phyloP scores from a whole-genome alignment of 345 rosid genomes.

The Nasturtium officinale region DNA sequence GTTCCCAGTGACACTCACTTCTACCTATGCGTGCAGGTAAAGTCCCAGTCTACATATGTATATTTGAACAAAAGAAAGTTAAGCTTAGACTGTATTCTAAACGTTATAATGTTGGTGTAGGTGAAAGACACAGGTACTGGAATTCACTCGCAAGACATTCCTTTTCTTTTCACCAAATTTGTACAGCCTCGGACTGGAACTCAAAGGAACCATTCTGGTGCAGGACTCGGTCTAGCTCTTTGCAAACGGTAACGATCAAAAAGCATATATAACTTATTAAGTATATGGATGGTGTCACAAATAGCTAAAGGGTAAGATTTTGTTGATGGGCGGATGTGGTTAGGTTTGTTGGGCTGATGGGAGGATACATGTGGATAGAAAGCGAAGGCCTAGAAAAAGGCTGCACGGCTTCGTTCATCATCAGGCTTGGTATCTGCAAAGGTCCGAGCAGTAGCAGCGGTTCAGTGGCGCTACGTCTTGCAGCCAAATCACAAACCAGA shows the following conservation, averaged over 20 bases:
- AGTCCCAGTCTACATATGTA: slow-evolving; percentile 8
- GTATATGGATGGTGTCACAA: slow-evolving; percentile 14
- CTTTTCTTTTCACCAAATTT: slow-evolving; percentile 69
- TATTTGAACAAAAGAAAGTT: background rate
- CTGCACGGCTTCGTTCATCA: slow-evolving; percentile 58
- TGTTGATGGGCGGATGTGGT: slow-evolving; percentile 31
- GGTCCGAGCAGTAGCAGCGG: slow-evolving; percentile 44
- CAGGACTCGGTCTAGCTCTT: slow-evolving; percentile 93
- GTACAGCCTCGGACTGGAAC: slow-evolving; percentile 59
- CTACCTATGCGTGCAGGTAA: slow-evolving; percentile 80
- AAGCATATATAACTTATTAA: background rate
- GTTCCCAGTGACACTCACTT: slow-evolving; percentile 65
- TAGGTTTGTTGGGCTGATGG: slow-evolving; percentile 93
- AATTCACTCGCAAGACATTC: slow-evolving; percentile 69
- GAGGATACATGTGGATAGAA: slow-evolving; percentile 88
- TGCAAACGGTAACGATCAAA: slow-evolving; percentile 63
- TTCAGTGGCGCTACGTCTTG: slow-evolving; percentile 44
- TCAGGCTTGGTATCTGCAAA: slow-evolving; percentile 67
- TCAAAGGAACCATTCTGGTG: slow-evolving; percentile 51
- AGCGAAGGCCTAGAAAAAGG: slow-evolving; percentile 88
- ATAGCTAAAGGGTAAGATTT: slow-evolving; percentile 9
- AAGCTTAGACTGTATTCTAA: background rate
- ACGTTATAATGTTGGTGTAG: slow-evolving; percentile 43
- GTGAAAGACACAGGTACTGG: slow-evolving; percentile 94
- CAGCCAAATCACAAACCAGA: slow-evolving; percentile 49